Base-by-base conservation (phyloP, 129 eudicot genomes). In the Erigeron canadensis region DNA sequence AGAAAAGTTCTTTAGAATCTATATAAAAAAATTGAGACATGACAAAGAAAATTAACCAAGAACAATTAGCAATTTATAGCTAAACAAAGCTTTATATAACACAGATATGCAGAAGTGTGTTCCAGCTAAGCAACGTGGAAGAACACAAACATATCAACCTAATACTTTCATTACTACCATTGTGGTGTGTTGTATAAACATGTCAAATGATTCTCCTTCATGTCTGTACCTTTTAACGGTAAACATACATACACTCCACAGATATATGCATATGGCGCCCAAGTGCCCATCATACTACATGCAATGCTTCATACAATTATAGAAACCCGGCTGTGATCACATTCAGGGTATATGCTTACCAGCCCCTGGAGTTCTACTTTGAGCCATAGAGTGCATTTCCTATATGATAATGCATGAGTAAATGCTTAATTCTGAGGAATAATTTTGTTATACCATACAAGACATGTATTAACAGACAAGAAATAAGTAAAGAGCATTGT, bases 331-430 rank as follows among this genome's bases (percentile, higher is more conserved):
- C 5, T 19, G 41, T 40, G 44, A 48, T 5, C 3, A 15, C 45
- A 61, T 15, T 19, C 37, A 9, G 65, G 63, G 5, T 58, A 42
- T 43, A 56, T 5, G 1, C 28, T 4, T 38, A 69, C 11, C 44
- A 69, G 63, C 40, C 66, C 22, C 66, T 7, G 51, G 11, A 48
- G 51, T 7, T 51, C 18, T 59, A 72, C 18, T 12, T 48, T 1
- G 43, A 44, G 51, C 61, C 61, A 66, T 59, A 56, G 44, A 54
- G 40, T 67, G 67, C 58, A 75, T n/a, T 53, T 19, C 71, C 72
- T 74, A 53, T 12, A 54, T 39, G 23, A 48, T 12, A 51, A 64
- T n/a, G 44, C 17, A 64, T 7, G 42, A 65, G 57, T 51, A 64
- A 64, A 65, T 40, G 40, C 43, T 65, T 22, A 22, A 22, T 65